These are phyloP conservation scores for Aphelidium insulamus DNA, from an alignment of 371 early-diverging fungal species.

Conservation along the genomic window DNA sequence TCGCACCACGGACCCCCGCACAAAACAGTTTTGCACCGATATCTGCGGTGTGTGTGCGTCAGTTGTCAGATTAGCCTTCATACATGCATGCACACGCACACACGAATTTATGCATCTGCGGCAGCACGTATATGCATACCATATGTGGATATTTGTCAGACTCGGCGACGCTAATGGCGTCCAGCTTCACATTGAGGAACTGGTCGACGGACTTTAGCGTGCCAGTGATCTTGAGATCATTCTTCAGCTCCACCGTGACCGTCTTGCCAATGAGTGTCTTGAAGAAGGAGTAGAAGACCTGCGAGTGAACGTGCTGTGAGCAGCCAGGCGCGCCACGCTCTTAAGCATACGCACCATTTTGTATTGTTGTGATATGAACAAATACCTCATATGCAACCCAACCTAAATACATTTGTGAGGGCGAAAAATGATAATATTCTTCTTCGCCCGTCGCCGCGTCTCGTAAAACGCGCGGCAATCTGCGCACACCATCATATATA, in stretches of 20 bases:
- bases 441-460: no score
- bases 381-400: no score
- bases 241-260: constrained; percentile 95
- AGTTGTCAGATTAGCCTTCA: not conserved
- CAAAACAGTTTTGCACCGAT: constrained; percentile 87
- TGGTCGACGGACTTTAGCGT: constrained; percentile 91
- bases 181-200: constrained; percentile 91
- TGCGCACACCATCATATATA: no score
- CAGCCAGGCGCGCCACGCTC: not conserved
- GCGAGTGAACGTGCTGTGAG: not conserved
- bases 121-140: no score
- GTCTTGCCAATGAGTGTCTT: constrained; percentile 89
- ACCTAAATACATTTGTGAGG: no score
- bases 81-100: no score
- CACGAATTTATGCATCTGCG: no score
- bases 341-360: no score
- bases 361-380: no score
- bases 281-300: constrained; percentile 98
- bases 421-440: no score
- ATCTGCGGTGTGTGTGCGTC: constrained; percentile 19
- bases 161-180: constrained; percentile 69
- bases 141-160: constrained; percentile 86
- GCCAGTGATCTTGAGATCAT: constrained; percentile 83
- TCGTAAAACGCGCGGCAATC: no score
- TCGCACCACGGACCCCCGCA: constrained; percentile 93